Evolutionary conservation across 345 rosid species (phyloP).

Genomic region (Citrus cavaleriei): DNA sequence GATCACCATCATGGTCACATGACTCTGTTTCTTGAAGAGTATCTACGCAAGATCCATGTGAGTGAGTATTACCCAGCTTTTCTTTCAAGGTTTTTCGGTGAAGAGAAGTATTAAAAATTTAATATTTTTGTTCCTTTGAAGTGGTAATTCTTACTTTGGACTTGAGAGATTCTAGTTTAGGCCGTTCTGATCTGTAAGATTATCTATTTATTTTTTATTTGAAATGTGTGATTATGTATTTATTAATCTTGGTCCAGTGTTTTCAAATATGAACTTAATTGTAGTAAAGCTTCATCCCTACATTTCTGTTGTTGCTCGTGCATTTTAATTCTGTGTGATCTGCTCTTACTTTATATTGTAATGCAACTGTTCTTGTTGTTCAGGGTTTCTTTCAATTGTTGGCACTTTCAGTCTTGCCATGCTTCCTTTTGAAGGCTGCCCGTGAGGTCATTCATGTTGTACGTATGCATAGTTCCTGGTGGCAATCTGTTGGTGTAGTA

Average conservation of each 20-base stretch:
- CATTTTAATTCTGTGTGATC: too few species aligned
- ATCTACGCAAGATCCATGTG: constrained; percentile 27
- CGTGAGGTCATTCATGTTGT: constrained; percentile 21
- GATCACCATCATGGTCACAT: constrained; percentile 28
- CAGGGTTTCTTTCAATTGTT: constrained; percentile 36
- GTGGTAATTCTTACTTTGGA: neutral
- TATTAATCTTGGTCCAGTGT: neutral
- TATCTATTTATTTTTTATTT: too few species aligned
- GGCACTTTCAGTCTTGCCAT: constrained; percentile 23
- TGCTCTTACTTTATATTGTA: neutral
- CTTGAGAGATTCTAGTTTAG: neutral
- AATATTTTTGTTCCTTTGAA: neutral
- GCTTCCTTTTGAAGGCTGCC: constrained; percentile 28
- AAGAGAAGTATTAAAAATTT: neutral
- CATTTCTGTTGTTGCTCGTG: neutral
- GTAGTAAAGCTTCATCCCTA: neutral
- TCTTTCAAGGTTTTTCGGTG: neutral
- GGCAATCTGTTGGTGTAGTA: constrained; percentile 16
- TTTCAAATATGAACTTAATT: neutral
- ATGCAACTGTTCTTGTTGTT: neutral
- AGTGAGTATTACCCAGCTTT: neutral
- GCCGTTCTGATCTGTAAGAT: too few species aligned
- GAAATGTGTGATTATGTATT: too few species aligned
- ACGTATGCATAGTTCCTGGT: constrained; percentile 14
- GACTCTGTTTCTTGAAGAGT: constrained; percentile 20